Evolutionary conservation across 2,329 filamentous ascomycete genomes (phyloP).

Genomic region (Aspergillus uvarum): DNA sequence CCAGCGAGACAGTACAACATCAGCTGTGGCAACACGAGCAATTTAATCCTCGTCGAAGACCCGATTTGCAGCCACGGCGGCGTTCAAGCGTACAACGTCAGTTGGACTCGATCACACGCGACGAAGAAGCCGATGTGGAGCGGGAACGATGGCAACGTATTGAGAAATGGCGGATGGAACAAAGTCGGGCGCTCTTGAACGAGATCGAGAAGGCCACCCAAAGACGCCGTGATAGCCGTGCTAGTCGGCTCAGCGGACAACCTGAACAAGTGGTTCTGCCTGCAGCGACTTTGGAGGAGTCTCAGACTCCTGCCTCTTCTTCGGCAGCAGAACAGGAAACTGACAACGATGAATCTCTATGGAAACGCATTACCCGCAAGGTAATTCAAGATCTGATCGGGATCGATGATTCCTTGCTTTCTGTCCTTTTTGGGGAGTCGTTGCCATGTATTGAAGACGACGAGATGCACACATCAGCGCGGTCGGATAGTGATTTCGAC

Average conservation of each 20-base stretch:
- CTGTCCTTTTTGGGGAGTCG: constrained; percentile 81
- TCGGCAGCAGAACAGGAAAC: constrained; percentile 37
- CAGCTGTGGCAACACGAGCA: constrained; percentile 87
- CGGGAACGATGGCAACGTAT: constrained; percentile 78
- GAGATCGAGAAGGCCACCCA: constrained; percentile 86
- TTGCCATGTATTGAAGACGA: constrained; percentile 53
- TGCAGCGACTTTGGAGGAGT: constrained; percentile 46
- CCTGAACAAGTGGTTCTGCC: constrained; percentile 18
- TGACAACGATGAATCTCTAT: constrained; percentile 65
- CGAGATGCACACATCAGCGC: constrained; percentile 15
- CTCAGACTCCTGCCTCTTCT: constrained; percentile 53
- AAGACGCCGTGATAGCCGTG: constrained; percentile 52
- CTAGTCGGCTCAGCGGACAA: constrained; percentile 22
- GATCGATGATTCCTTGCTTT: constrained; percentile 80
- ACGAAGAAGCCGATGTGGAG: constrained; percentile 60
- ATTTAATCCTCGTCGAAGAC: constrained; percentile 70
- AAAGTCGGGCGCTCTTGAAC: constrained; percentile 79
- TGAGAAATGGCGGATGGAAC: constrained; percentile 87
- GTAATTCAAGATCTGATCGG: constrained; percentile 88
- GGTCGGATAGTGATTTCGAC: constrained; percentile 35
- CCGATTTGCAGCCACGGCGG: constrained; percentile 47
- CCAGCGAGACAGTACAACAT: constrained; percentile 66
- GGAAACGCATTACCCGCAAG: constrained; percentile 77
- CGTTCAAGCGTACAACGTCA: constrained; percentile 59
- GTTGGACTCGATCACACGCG: constrained; percentile 57